Evolutionary conservation across 1,284 basidiomycete species (phyloP).

Genomic region (Trametes sp.): DNA sequence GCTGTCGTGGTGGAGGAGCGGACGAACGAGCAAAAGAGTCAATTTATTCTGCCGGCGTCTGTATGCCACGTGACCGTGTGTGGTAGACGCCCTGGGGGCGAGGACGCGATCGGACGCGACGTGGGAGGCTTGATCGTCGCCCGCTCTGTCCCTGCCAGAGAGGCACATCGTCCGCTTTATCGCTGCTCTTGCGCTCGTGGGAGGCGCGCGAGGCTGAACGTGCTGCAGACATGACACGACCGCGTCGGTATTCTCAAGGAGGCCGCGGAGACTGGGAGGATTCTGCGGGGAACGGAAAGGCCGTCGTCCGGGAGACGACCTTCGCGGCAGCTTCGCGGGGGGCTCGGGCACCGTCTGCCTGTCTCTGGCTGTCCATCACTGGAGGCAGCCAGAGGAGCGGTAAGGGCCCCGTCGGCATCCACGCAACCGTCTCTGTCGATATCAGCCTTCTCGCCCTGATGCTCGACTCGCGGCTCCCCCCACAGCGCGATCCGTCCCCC

Average conservation of each 20-base stretch:
- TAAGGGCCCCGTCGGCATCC: not conserved
- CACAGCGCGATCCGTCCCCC: slow-evolving; percentile 15
- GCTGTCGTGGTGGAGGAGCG: slow-evolving; percentile 41
- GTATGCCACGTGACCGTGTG: slow-evolving; percentile 6
- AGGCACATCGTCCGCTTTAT: too few relatives aligned
- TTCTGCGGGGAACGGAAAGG: not conserved
- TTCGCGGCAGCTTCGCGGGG: not conserved
- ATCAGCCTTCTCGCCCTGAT: not conserved
- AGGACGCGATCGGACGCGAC: not conserved
- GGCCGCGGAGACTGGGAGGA: not conserved
- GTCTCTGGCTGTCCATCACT: not conserved
- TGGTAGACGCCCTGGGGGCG: not conserved
- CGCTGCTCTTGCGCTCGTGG: not conserved
- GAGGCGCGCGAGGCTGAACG: not conserved
- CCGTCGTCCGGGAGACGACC: slow-evolving; percentile 14
- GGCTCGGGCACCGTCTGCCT: not conserved
- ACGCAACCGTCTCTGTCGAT: not conserved
- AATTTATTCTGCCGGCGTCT: slow-evolving; percentile 11
- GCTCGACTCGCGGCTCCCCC: not conserved
- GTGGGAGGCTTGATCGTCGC: not conserved
- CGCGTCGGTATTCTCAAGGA: not conserved
- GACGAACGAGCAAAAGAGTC: not conserved
- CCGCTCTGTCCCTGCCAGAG: not conserved
- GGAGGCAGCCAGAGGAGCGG: slow-evolving; percentile 9
- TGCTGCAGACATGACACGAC: too few relatives aligned